Conservation (phyloP, 2,329 filamentous ascomycete genomes). For the Clarireedia paspali region DNA sequence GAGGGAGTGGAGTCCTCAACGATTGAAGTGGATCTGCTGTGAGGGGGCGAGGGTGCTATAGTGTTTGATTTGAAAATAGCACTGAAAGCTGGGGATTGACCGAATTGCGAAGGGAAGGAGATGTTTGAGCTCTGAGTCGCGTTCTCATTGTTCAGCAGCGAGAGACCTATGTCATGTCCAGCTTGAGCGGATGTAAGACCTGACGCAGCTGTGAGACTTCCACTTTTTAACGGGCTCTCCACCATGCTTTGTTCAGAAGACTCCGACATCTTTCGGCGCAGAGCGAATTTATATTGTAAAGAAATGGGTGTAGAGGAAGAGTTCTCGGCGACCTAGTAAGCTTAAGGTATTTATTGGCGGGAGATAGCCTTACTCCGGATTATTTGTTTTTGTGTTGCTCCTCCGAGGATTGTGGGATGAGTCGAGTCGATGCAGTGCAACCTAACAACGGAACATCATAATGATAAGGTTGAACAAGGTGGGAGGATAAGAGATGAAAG, state of each 20-base stretch:
- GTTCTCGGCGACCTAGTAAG: not conserved
- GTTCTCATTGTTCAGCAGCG: not conserved
- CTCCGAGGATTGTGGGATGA: not conserved
- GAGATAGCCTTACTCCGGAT: not conserved
- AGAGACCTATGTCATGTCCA: not conserved
- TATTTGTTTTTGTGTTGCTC: not conserved
- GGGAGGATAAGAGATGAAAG: too few species aligned
- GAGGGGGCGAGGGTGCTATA: slow-evolving; percentile 32
- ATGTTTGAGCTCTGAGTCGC: not conserved
- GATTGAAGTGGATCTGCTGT: slow-evolving; percentile 10
- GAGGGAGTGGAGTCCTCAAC: slow-evolving; percentile 13
- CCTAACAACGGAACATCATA: not conserved
- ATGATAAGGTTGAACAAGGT: too few species aligned
- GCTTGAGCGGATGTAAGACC: not conserved
- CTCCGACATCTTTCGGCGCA: not conserved
- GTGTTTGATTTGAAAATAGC: slow-evolving; percentile 32
- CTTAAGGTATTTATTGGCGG: not conserved
- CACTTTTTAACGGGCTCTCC: not conserved
- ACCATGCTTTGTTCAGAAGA: slow-evolving; percentile 1
- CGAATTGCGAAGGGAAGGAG: not conserved
- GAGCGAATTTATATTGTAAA: not conserved
- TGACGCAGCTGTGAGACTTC: slow-evolving; percentile 2
- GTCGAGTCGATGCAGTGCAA: not conserved
- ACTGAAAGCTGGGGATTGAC: slow-evolving; percentile 1
- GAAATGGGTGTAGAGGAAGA: not conserved